These are phyloP conservation scores for Phialophora verrucosa DNA, from an alignment of 2,329 filamentous ascomycete genomes.

Conservation along the genomic window DNA sequence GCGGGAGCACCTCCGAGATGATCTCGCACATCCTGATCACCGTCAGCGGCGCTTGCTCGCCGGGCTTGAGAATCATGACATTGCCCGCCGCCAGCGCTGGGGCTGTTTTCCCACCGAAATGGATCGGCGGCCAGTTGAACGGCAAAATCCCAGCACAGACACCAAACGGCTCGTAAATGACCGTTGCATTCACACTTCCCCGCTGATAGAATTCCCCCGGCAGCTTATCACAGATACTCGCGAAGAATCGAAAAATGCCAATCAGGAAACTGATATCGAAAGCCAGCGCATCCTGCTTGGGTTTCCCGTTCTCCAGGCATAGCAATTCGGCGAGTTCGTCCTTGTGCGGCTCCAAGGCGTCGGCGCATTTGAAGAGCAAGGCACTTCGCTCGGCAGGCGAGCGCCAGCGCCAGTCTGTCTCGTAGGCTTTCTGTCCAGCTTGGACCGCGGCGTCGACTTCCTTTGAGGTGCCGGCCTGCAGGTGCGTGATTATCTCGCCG, in stretches of 20 bases:
- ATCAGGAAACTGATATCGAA: slow-evolving; percentile 37
- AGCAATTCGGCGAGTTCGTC: slow-evolving; percentile 40
- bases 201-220: slow-evolving; percentile 25
- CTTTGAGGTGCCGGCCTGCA: slow-evolving; percentile 12
- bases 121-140: slow-evolving; percentile 60
- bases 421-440: slow-evolving; percentile 23
- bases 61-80: slow-evolving; percentile 46
- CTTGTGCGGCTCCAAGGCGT: slow-evolving; percentile 20
- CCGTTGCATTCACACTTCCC: slow-evolving; percentile 18
- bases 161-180: slow-evolving; percentile 30
- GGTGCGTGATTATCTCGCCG: slow-evolving; percentile 24
- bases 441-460: slow-evolving; percentile 25
- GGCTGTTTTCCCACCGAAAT: slow-evolving; percentile 47
- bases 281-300: slow-evolving; percentile 32
- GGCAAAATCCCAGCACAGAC: slow-evolving; percentile 59
- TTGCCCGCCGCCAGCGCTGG: slow-evolving; percentile 47
- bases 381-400: slow-evolving; percentile 18
- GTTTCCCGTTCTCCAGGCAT: slow-evolving; percentile 41
- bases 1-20: slow-evolving; percentile 43
- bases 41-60: slow-evolving; percentile 45
- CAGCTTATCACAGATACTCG: slow-evolving; percentile 33
- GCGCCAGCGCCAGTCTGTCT: slow-evolving; percentile 26
- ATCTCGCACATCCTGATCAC: slow-evolving; percentile 42
- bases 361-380: slow-evolving; percentile 24
- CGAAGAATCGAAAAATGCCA: slow-evolving; percentile 39